A percentile compares a stretch with the other conserved stretches of the same genome.
phyloP scores from a whole-genome alignment of 2,329 filamentous ascomycete genomes.

The Elsinoe necatrix region DNA sequence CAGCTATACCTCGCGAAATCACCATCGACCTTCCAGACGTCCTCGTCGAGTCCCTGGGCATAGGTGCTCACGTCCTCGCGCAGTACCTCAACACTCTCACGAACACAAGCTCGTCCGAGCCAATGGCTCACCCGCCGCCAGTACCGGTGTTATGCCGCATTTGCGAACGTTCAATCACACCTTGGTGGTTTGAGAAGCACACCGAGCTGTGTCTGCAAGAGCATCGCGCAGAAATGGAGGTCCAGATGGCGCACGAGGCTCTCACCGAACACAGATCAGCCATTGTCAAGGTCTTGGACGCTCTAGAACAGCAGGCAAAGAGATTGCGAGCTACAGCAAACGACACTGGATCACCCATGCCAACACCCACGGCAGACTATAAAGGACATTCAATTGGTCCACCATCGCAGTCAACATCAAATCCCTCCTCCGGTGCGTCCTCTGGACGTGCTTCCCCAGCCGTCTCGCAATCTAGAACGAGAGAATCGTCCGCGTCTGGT shows the following conservation, averaged over 20 bases:
- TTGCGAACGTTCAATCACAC: constrained; percentile 91
- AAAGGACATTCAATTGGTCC: constrained; percentile 80
- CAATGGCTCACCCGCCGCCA: constrained; percentile 68
- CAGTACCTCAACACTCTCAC: constrained; percentile 86
- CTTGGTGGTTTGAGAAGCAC: constrained; percentile 99
- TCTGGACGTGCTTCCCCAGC: constrained; percentile 64
- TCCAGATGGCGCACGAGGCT: constrained; percentile 89
- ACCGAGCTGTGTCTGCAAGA: constrained; percentile 93
- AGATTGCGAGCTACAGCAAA: constrained; percentile 46
- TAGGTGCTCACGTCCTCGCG: constrained; percentile 88
- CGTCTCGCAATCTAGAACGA: constrained; percentile 55
- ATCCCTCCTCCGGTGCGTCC: constrained; percentile 58
- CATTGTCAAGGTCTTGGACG: constrained; percentile 92
- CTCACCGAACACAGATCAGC: constrained; percentile 86
- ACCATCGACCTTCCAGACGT: constrained; percentile 87
- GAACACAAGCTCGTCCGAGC: constrained; percentile 68
- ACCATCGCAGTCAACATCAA: constrained; percentile 55
- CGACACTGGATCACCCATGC: constrained; percentile 38
- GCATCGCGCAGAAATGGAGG: constrained; percentile 93
- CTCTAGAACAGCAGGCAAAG: constrained; percentile 69
- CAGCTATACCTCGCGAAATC: constrained; percentile 81
- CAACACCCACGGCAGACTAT: constrained; percentile 57
- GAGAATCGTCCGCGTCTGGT: constrained; percentile 56
- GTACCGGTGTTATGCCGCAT: constrained; percentile 87
- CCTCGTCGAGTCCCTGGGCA: constrained; percentile 86